A percentile compares a stretch with the other conserved stretches of the same genome.
phyloP scores from a whole-genome alignment of 305 asterid species.

The Ilex paraguariensis region DNA sequence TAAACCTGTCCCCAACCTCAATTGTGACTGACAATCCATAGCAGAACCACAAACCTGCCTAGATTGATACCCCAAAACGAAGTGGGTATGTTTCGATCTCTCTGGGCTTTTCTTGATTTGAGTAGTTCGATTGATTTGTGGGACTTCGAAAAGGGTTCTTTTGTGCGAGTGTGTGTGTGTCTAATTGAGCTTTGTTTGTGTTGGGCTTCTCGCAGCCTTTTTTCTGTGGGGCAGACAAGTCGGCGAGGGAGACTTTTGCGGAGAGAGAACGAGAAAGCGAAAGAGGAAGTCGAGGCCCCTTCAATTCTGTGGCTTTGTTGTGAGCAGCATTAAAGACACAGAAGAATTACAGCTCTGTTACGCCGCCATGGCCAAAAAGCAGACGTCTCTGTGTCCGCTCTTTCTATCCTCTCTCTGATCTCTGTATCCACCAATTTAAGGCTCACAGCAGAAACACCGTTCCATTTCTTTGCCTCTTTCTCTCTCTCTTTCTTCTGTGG shows the following conservation, averaged over 20 bases:
- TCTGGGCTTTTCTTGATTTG: slow-evolving; percentile 22
- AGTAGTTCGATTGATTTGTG: slow-evolving; percentile 20
- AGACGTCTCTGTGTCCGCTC: slow-evolving; percentile 18
- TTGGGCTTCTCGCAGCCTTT: slow-evolving; percentile 28
- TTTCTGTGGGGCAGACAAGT: slow-evolving; percentile 26
- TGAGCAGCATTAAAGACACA: slow-evolving; percentile 59
- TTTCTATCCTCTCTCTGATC: slow-evolving; percentile 1
- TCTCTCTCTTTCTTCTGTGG: slow-evolving; percentile 7
- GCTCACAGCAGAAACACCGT: too few species aligned
- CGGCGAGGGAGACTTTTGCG: not conserved
- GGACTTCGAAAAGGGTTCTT: not conserved
- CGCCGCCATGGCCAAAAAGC: slow-evolving; percentile 75
- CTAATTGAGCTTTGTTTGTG: not conserved
- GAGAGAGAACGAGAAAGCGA: not conserved
- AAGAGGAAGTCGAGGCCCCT: slow-evolving; percentile 26
- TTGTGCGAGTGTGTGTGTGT: not conserved
- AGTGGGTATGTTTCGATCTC: slow-evolving; percentile 22
- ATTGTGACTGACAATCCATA: slow-evolving; percentile 61
- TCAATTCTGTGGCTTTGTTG: slow-evolving; percentile 42
- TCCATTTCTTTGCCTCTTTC: not conserved
- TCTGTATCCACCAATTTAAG: too few species aligned
- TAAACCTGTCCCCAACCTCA: slow-evolving; percentile 19
- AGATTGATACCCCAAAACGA: slow-evolving; percentile 31
- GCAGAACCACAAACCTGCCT: slow-evolving; percentile 21
- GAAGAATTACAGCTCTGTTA: slow-evolving; percentile 74